A percentile compares a stretch with the other conserved stretches of the same genome.
Evolutionary conservation across 129 eudicot species (phyloP).

Genomic region (Apium graveolens): DNA sequence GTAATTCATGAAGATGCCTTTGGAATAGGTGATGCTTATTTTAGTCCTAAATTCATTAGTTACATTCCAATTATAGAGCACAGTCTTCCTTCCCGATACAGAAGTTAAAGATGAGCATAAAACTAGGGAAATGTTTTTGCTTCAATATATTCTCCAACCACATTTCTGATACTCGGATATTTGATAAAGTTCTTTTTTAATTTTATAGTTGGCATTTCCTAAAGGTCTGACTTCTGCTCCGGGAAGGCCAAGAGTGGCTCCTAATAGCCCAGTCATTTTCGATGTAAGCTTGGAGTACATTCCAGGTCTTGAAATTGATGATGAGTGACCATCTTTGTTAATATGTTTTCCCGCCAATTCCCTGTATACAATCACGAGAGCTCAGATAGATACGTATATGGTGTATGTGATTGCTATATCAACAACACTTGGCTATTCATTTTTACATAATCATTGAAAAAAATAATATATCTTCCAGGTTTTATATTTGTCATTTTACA

Average conservation of each 20-base stretch:
- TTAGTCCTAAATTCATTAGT: background rate
- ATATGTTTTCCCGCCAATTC: background rate
- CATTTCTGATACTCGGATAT: background rate
- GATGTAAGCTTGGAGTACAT: conserved; percentile 96
- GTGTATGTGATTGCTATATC: background rate
- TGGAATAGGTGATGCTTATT: background rate
- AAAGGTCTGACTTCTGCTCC: conserved; percentile 96
- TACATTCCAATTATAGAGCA: background rate
- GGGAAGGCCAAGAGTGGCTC: conserved; percentile 97
- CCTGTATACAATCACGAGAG: background rate
- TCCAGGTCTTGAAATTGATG: conserved; percentile 83
- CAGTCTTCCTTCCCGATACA: background rate
- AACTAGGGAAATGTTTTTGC: background rate
- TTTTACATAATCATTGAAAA: background rate
- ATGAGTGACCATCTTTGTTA: conserved; percentile 19
- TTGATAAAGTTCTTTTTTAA: background rate
- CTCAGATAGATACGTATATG: background rate
- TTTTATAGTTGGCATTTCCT: conserved; percentile 80
- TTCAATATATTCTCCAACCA: background rate
- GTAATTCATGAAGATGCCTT: background rate
- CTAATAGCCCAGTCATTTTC: conserved; percentile 85
- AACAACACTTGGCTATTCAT: background rate
- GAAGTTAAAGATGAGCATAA: background rate
- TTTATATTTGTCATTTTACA: too few relatives aligned
- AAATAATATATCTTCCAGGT: background rate